These are phyloP conservation scores for Gossypium herbaceum DNA, from an alignment of 345 rosid genomes.

Conservation along the genomic window DNA sequence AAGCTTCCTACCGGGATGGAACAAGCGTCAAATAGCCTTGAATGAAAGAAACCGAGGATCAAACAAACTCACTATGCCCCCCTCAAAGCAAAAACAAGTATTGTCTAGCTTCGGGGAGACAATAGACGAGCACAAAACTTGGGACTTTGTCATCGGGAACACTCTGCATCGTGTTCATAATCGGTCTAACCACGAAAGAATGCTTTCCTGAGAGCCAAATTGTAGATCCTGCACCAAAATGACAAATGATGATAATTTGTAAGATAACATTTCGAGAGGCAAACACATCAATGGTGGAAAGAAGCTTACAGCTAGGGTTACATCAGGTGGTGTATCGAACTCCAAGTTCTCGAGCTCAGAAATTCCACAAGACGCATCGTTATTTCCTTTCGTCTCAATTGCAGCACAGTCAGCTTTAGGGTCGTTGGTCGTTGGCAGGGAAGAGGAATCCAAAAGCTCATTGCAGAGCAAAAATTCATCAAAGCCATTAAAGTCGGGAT, in stretches of 20 bases:
- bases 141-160: conserved; percentile 4
- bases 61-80: not conserved
- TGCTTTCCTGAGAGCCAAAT: conserved; percentile 72
- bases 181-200: conserved; percentile 61
- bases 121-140: conserved; percentile 13
- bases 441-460: conserved; percentile 41
- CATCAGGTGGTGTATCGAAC: conserved; percentile 72
- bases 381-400: conserved; percentile 23
- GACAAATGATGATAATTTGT: not conserved
- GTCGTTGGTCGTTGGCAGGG: conserved; percentile 23
- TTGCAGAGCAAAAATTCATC: conserved; percentile 51
- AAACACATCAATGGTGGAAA: not conserved
- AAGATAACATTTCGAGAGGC: not conserved
- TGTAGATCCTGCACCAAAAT: conserved; percentile 44
- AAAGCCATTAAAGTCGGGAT: conserved; percentile 28
- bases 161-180: conserved; percentile 29
- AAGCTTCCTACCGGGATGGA: conserved; percentile 1
- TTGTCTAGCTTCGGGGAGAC: conserved; percentile 2
- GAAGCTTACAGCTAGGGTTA: conserved; percentile 52
- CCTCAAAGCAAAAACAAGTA: not conserved
- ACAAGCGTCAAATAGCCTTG: not conserved
- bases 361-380: conserved; percentile 32
- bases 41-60: not conserved
- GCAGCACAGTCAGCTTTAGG: conserved; percentile 16
- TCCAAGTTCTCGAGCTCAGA: conserved; percentile 69